Conservation (phyloP, 2,329 filamentous ascomycete genomes). For the Aspergillus ibericus region DNA sequence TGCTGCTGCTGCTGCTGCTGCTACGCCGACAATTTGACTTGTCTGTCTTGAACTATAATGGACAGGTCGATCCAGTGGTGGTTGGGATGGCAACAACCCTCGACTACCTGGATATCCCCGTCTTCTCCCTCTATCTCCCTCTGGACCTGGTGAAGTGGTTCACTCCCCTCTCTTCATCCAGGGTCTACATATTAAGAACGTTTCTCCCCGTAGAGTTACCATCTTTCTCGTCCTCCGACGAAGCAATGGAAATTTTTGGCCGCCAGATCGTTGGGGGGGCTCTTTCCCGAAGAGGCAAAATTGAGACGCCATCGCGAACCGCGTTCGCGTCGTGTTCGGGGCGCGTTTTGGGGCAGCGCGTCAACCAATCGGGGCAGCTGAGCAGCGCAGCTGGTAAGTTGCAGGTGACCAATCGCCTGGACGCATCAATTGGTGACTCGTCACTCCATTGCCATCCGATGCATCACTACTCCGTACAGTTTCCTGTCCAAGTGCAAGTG, state of each 20-base stretch:
- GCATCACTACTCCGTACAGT: too few relatives aligned
- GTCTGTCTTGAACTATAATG: neutral
- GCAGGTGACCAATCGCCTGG: neutral
- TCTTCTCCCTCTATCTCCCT: neutral
- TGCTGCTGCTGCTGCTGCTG: neutral
- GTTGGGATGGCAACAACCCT: neutral
- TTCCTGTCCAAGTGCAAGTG: too few relatives aligned
- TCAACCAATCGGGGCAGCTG: neutral
- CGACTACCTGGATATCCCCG: neutral
- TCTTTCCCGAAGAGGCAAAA: neutral
- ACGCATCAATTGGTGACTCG: neutral
- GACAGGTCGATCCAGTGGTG: neutral
- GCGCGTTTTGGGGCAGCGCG: neutral
- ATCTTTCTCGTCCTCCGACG: too few relatives aligned
- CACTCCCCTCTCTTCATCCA: neutral
- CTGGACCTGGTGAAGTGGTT: neutral
- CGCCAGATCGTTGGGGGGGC: neutral
- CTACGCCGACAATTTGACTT: too few relatives aligned
- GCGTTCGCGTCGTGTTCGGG: neutral
- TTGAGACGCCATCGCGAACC: neutral
- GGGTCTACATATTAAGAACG: neutral
- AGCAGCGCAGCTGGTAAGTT: neutral
- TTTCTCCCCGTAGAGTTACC: neutral
- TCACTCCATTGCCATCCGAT: neutral
- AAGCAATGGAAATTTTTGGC: too few relatives aligned